Percentiles rank a stretch among this genome's conserved stretches.
These are phyloP conservation scores for Arbutus unedo DNA, from an alignment of 148 eudicot species.

Conservation along the genomic window DNA sequence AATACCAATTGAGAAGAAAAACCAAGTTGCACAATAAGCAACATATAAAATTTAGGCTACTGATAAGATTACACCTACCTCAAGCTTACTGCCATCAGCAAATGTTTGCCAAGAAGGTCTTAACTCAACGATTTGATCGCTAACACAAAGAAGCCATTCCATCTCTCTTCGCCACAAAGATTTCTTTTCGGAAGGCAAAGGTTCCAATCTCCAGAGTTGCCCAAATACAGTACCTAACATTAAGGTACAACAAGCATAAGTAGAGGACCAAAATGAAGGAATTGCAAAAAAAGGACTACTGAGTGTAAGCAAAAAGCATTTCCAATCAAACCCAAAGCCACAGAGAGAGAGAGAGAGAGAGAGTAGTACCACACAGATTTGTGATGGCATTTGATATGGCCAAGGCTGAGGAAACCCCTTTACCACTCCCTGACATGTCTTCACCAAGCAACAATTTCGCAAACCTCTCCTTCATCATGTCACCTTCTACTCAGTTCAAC, in stretches of 20 bases:
- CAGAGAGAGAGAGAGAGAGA: background rate
- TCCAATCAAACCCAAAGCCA: background rate
- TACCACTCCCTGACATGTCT: slow-evolving; percentile 97
- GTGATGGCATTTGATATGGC: slow-evolving; percentile 94
- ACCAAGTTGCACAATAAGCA: background rate
- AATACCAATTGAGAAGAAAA: background rate
- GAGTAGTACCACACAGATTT: slow-evolving; percentile 67
- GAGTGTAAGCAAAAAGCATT: background rate
- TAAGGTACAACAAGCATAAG: background rate
- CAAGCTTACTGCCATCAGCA: slow-evolving; percentile 87
- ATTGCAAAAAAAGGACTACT: background rate
- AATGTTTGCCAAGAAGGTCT: slow-evolving; percentile 88
- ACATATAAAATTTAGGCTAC: background rate
- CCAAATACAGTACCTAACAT: slow-evolving; percentile 76
- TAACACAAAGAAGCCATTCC: slow-evolving; percentile 83
- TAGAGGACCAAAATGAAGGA: background rate
- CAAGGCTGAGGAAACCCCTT: slow-evolving; percentile 81
- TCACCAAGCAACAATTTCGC: slow-evolving; percentile 89
- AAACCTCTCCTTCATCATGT: slow-evolving; percentile 95
- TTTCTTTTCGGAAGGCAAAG: slow-evolving; percentile 67
- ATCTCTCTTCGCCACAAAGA: slow-evolving; percentile 92
- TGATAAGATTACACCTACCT: slow-evolving; percentile 42
- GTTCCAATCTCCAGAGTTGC: slow-evolving; percentile 96
- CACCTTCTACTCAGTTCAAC: slow-evolving; percentile 47
- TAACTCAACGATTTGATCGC: slow-evolving; percentile 91